phyloP scores from a whole-genome alignment of 768 basidiomycete species.

The Lyophyllum shimeji region DNA sequence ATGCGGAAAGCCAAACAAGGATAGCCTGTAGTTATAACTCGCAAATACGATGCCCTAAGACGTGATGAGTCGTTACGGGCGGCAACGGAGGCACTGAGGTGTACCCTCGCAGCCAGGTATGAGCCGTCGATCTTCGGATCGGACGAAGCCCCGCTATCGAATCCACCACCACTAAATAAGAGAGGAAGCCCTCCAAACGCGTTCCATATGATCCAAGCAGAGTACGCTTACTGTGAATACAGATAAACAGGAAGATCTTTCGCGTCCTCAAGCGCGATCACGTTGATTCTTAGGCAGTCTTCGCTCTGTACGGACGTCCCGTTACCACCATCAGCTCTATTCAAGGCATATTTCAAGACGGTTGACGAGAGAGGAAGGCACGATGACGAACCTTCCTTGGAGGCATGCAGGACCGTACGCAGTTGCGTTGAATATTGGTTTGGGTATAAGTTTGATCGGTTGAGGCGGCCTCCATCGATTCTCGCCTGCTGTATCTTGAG shows the following conservation, averaged over 20 bases:
- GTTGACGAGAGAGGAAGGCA: not conserved
- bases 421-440: constrained; percentile 25
- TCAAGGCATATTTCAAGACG: not conserved
- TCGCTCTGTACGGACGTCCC: constrained; percentile 34
- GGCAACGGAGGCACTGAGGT: not conserved
- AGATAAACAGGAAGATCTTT: constrained; percentile 28
- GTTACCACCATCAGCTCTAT: constrained; percentile 30
- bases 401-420: constrained; percentile 31
- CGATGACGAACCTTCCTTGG: constrained; percentile 26
- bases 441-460: constrained; percentile 11
- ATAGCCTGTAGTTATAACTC: constrained; percentile 33
- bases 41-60: constrained; percentile 32
- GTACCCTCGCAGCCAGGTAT: constrained; percentile 28
- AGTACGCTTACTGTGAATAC: constrained; percentile 25
- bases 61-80: not conserved
- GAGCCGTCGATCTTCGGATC: constrained; percentile 35
- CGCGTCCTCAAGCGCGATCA: constrained; percentile 38
- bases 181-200: not conserved
- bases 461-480: constrained; percentile 32
- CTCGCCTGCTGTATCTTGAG: constrained; percentile 26
- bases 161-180: constrained; percentile 30
- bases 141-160: constrained; percentile 34
- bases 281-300: constrained; percentile 42
- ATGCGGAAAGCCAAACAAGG: constrained; percentile 40
- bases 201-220: not conserved